A percentile compares a stretch with the other conserved stretches of the same genome.
Conservation (phyloP, 2,329 filamentous ascomycete genomes). For the Capronia coronata region DNA sequence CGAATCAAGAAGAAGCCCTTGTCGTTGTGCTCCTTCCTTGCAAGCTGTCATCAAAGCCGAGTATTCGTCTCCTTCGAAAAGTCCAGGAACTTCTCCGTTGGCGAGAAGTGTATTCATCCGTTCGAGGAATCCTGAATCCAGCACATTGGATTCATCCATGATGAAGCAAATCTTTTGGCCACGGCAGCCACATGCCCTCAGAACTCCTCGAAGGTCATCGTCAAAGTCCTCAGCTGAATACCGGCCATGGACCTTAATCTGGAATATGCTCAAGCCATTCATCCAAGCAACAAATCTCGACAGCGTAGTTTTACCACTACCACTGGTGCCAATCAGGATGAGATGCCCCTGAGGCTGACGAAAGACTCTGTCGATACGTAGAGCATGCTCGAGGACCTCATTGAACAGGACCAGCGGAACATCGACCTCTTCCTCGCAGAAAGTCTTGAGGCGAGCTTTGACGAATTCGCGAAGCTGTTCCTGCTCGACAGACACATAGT, state of each 20-base stretch:
- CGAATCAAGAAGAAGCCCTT: constrained; percentile 90
- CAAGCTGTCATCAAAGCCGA: constrained; percentile 98
- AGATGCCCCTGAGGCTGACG: constrained; percentile 96
- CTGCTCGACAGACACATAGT: constrained; percentile 93
- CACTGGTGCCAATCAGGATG: constrained; percentile 96
- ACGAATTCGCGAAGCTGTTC: constrained; percentile 95
- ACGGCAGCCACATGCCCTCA: constrained; percentile 91
- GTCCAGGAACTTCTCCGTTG: constrained; percentile 96
- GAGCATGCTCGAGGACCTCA: constrained; percentile 93
- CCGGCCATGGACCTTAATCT: constrained; percentile 99
- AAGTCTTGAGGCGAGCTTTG: constrained; percentile 92
- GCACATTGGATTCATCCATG: constrained; percentile 98
- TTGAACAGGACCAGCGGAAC: constrained; percentile 99
- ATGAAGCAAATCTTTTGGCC: constrained; percentile 99
- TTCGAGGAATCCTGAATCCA: constrained; percentile 97
- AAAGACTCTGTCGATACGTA: constrained; percentile 98
- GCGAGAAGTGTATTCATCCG: constrained; percentile 98
- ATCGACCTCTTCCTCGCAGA: constrained; percentile 99
- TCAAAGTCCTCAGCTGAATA: constrained; percentile 99
- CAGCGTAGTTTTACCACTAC: constrained; percentile 95
- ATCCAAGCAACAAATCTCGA: constrained; percentile 99
- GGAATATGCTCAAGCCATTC: constrained; percentile 98
- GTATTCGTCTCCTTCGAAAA: constrained; percentile 98
- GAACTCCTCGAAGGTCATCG: constrained; percentile 88
- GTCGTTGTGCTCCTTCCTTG: constrained; percentile 94